phyloP scores from a whole-genome alignment of 2,329 filamentous ascomycete species.

The Phaeomoniella chlamydospora region DNA sequence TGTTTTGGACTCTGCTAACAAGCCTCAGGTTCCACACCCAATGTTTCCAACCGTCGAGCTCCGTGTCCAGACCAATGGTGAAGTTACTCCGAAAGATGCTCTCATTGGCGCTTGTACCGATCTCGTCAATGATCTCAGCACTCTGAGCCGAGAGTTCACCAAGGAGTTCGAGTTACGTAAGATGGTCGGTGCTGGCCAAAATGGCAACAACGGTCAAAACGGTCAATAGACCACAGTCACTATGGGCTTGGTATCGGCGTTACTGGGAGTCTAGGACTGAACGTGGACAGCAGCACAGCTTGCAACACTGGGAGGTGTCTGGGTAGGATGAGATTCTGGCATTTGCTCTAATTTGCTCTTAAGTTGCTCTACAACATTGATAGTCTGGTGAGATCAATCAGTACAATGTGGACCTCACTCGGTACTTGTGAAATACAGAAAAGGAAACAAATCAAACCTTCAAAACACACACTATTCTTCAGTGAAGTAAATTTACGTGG shows the following conservation, averaged over 20 bases:
- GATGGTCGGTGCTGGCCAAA: constrained; percentile 57
- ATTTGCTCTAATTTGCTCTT: constrained; percentile 9
- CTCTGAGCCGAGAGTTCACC: constrained; percentile 74
- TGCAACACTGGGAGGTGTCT: too few species aligned
- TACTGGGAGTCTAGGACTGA: too few species aligned
- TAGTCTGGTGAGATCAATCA: too few species aligned
- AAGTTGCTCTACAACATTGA: too few species aligned
- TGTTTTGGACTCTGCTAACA: constrained; percentile 1
- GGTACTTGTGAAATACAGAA: too few species aligned
- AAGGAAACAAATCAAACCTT: too few species aligned
- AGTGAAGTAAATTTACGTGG: too few species aligned
- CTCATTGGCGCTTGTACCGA: constrained; percentile 68
- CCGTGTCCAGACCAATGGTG: constrained; percentile 83
- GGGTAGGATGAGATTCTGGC: too few species aligned
- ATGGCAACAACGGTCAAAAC: constrained; percentile 8
- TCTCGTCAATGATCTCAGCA: constrained; percentile 66
- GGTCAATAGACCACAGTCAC: too few species aligned
- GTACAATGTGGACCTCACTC: too few species aligned
- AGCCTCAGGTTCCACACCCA: constrained; percentile 25
- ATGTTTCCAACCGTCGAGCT: constrained; percentile 46
- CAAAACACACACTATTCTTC: too few species aligned
- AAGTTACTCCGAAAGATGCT: constrained; percentile 76
- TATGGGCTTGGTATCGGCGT: constrained; percentile 3
- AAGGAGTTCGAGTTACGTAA: constrained; percentile 83
- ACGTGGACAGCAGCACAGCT: too few species aligned